Evolutionary conservation across 495 filamentous ascomycete genomes (phyloP).

Genomic region (Poronia punctata): DNA sequence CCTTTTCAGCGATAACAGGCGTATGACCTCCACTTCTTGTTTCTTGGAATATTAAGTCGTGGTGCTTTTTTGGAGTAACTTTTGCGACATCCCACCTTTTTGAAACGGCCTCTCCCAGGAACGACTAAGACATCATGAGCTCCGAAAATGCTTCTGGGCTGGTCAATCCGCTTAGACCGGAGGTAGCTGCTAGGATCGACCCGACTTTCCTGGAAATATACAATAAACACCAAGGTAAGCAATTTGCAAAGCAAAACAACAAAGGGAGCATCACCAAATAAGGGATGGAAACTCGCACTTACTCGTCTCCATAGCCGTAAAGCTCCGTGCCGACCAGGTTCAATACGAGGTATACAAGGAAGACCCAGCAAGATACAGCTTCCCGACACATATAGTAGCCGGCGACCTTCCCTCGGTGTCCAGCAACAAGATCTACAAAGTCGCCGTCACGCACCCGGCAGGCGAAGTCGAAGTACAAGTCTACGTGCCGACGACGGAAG

Average conservation of each 20-base stretch:
- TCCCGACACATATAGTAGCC: conserved; percentile 20
- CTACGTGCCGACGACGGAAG: conserved; percentile 26
- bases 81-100: too few relatives aligned
- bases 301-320: conserved; percentile 7
- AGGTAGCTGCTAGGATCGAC: conserved; percentile 25
- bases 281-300: conserved; percentile 1
- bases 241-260: background rate
- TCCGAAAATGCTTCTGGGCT: conserved; percentile 14
- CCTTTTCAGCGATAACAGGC: too few relatives aligned
- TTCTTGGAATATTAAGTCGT: too few relatives aligned
- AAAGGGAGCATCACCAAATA: background rate
- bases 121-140: conserved; percentile 20
- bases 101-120: too few relatives aligned
- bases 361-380: conserved; percentile 26
- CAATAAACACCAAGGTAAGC: conserved; percentile 29
- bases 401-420: conserved; percentile 24
- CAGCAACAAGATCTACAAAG: conserved; percentile 22
- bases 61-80: too few relatives aligned
- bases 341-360: conserved; percentile 30
- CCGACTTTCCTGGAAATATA: conserved; percentile 30
- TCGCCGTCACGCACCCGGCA: conserved; percentile 25
- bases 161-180: conserved; percentile 26
- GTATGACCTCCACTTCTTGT: too few relatives aligned
- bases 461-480: conserved; percentile 30
- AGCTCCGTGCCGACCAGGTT: conserved; percentile 29